These are phyloP conservation scores for Candida alai DNA, from an alignment of 805 yeast species.

Conservation along the genomic window DNA sequence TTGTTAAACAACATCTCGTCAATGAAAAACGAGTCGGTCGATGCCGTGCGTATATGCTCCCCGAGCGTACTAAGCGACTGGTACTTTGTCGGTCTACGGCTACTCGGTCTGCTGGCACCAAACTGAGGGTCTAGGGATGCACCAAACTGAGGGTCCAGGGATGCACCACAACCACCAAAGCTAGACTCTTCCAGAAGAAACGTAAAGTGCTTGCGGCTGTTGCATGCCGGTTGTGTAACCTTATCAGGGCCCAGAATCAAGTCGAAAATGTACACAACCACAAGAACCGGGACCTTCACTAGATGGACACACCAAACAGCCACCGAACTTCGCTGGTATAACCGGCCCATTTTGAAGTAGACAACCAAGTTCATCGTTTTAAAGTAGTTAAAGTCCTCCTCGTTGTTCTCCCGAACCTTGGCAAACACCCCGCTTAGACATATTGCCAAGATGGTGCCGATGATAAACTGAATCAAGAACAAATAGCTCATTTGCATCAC, in stretches of 20 bases:
- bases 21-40: slow-evolving; percentile 35
- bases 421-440: slow-evolving; percentile 44
- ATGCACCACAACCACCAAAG: too few relatives aligned
- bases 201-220: slow-evolving; percentile 37
- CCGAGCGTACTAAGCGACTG: slow-evolving; percentile 31
- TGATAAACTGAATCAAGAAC: slow-evolving; percentile 51
- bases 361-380: slow-evolving; percentile 36
- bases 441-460: slow-evolving; percentile 52
- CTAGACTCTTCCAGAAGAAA: too few relatives aligned
- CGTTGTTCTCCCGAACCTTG: slow-evolving; percentile 28
- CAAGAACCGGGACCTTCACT: slow-evolving; percentile 33
- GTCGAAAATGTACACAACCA: slow-evolving; percentile 33
- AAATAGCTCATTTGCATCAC: slow-evolving; percentile 47
- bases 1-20: slow-evolving; percentile 30
- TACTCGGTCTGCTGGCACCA: slow-evolving; percentile 7
- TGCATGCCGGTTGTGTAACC: slow-evolving; percentile 16
- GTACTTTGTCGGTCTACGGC: slow-evolving; percentile 8
- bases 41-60: slow-evolving; percentile 33
- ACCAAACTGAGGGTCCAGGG: slow-evolving; percentile 25
- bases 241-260: slow-evolving; percentile 17
- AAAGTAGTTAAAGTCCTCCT: slow-evolving; percentile 39
- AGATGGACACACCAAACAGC: slow-evolving; percentile 19
- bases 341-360: slow-evolving; percentile 30
- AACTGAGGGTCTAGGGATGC: slow-evolving; percentile 8
- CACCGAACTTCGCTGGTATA: slow-evolving; percentile 10